A percentile compares a stretch with the other conserved stretches of the same genome.
Conservation (phyloP, 2,329 filamentous ascomycete genomes). For the Phyllosticta citrichinensis region DNA sequence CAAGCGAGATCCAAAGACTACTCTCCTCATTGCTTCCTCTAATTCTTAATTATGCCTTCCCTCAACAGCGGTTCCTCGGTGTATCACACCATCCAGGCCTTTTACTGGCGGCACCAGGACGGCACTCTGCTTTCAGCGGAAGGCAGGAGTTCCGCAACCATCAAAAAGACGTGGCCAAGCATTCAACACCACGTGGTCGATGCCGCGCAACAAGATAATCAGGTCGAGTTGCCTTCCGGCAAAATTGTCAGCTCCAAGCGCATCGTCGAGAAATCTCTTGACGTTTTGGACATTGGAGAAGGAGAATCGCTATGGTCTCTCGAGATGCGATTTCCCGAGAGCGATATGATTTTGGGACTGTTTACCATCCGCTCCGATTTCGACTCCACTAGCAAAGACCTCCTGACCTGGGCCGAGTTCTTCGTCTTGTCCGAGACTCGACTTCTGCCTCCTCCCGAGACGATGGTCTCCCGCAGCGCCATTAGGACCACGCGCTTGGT, state of each 20-base stretch:
- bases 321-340: background rate
- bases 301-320: background rate
- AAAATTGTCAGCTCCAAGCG: background rate
- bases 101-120: conserved; percentile 20
- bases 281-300: background rate
- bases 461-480: conserved; percentile 13
- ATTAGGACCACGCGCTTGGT: conserved; percentile 15
- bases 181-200: background rate
- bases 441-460: conserved; percentile 10
- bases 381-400: background rate
- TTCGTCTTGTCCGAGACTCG: conserved; percentile 22
- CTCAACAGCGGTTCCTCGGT: conserved; percentile 22
- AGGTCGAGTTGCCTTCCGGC: background rate
- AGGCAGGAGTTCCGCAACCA: conserved; percentile 11
- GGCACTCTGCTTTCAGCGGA: conserved; percentile 19
- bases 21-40: background rate
- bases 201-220: background rate
- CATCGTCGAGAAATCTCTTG: background rate
- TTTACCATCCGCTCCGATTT: background rate
- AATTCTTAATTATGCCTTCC: conserved; percentile 16
- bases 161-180: background rate
- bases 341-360: background rate
- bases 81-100: conserved; percentile 20
- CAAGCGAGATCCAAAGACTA: background rate
- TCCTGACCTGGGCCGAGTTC: conserved; percentile 19